Conservation (phyloP, 179 eudicot species). For the Kewa caespitosa region DNA sequence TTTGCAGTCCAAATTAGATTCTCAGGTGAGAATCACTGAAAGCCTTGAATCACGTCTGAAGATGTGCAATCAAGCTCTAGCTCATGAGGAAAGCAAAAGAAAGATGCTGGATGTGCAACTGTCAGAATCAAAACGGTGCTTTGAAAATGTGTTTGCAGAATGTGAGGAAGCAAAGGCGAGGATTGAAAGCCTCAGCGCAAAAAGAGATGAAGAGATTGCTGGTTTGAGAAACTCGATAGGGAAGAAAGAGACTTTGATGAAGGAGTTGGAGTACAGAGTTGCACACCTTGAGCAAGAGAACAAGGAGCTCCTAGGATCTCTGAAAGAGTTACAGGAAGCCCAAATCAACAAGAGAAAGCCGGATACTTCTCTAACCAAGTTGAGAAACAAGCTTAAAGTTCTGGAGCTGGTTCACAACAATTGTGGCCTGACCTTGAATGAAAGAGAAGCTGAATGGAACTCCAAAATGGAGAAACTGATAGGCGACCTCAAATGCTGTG, state of each 20-base stretch:
- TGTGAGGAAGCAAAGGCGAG: slow-evolving; percentile 58
- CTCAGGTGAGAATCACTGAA: slow-evolving; percentile 65
- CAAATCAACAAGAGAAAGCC: slow-evolving; percentile 62
- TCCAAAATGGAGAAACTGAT: slow-evolving; percentile 45
- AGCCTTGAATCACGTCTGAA: slow-evolving; percentile 59
- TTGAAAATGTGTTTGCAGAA: slow-evolving; percentile 60
- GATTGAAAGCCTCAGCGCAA: slow-evolving; percentile 52
- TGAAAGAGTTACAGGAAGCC: slow-evolving; percentile 84
- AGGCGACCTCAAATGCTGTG: slow-evolving; percentile 44
- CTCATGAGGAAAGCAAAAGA: slow-evolving; percentile 86
- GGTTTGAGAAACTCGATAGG: slow-evolving; percentile 60
- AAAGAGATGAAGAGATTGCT: slow-evolving; percentile 78
- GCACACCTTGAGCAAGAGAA: slow-evolving; percentile 73
- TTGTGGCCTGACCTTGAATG: slow-evolving; percentile 55
- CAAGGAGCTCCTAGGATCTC: slow-evolving; percentile 52
- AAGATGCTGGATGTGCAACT: slow-evolving; percentile 66
- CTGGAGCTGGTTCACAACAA: slow-evolving; percentile 65
- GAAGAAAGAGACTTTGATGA: slow-evolving; percentile 54
- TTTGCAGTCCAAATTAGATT: slow-evolving; percentile 63
- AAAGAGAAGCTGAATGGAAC: slow-evolving; percentile 80
- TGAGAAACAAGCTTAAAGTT: slow-evolving; percentile 65
- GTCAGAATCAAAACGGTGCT: slow-evolving; percentile 59
- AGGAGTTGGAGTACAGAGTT: slow-evolving; percentile 72
- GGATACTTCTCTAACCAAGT: slow-evolving; percentile 55
- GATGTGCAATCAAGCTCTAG: slow-evolving; percentile 83